These are phyloP conservation scores for Arthrobotrys sphaeroides DNA, from an alignment of 2,329 filamentous ascomycete species.

Conservation along the genomic window DNA sequence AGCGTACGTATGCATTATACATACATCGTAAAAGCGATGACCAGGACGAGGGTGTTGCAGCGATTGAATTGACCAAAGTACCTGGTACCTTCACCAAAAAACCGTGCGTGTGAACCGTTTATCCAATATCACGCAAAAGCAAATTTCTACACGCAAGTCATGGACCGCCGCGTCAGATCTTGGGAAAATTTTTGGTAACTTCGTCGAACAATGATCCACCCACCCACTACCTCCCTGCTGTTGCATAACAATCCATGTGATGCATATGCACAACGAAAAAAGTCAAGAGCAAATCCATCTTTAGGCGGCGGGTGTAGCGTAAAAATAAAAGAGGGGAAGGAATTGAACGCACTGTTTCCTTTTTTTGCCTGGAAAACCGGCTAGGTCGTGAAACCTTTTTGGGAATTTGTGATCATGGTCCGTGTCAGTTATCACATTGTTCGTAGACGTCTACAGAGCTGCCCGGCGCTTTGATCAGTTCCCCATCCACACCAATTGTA, in stretches of 20 bases:
- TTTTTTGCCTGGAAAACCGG: not conserved
- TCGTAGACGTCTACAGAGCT: constrained; percentile 7
- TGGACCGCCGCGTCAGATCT: constrained; percentile 37
- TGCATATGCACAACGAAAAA: constrained; percentile 20
- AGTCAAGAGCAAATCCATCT: constrained; percentile 15
- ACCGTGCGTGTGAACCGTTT: not conserved
- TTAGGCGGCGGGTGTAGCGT: constrained; percentile 37
- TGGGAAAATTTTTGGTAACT: constrained; percentile 20
- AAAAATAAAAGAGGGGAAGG: constrained; percentile 9
- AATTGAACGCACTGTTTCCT: not conserved
- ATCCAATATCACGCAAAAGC: constrained; percentile 10
- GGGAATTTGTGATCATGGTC: constrained; percentile 17
- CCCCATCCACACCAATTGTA: not conserved
- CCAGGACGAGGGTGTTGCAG: no score
- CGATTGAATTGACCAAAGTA: not conserved
- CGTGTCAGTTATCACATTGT: not conserved
- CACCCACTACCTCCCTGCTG: not conserved
- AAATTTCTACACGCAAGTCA: constrained; percentile 1
- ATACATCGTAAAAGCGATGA: no score
- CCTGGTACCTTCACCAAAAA: not conserved
- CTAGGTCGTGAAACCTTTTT: constrained; percentile 20
- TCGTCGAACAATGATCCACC: not conserved
- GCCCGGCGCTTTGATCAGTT: not conserved
- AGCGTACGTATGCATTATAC: no score
- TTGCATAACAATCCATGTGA: constrained; percentile 12